phyloP scores from a whole-genome alignment of 768 basidiomycete genomes.

The Gymnopilus junonius region DNA sequence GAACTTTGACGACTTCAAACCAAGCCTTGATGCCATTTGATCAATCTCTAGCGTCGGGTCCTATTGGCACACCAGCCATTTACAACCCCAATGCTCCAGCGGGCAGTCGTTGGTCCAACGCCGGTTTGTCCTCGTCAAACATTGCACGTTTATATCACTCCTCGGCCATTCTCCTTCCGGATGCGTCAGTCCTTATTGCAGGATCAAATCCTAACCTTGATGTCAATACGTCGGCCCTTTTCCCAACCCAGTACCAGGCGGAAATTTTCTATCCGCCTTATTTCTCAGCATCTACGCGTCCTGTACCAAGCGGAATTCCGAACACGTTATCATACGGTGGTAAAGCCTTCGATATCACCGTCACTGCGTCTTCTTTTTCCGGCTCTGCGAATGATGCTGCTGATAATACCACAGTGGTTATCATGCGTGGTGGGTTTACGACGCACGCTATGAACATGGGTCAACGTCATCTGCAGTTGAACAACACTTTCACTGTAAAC shows the following conservation, averaged over 20 bases:
- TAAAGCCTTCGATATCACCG: conserved; percentile 70
- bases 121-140: conserved; percentile 59
- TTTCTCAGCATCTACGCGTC: conserved; percentile 72
- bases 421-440: conserved; percentile 86
- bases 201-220: conserved; percentile 96
- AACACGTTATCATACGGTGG: conserved; percentile 86
- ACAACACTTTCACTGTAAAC: conserved; percentile 84
- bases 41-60: conserved; percentile 79
- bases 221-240: conserved; percentile 62
- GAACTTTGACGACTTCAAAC: conserved; percentile 49
- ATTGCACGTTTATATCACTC: conserved; percentile 93
- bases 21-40: conserved; percentile 66
- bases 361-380: conserved; percentile 68
- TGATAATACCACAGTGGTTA: conserved; percentile 72
- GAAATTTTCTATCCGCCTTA: conserved; percentile 95
- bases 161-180: conserved; percentile 85
- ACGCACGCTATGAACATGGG: conserved; percentile 92
- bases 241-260: conserved; percentile 78
- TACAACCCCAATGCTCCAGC: conserved; percentile 77
- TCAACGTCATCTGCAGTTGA: conserved; percentile 79
- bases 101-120: conserved; percentile 77
- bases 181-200: conserved; percentile 83
- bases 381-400: conserved; percentile 73
- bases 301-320: conserved; percentile 72
- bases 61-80: conserved; percentile 78